Percentiles rank a stretch among this genome's conserved stretches.
Evolutionary conservation across 345 rosid species (phyloP).

Genomic region (Nasturtium officinale): DNA sequence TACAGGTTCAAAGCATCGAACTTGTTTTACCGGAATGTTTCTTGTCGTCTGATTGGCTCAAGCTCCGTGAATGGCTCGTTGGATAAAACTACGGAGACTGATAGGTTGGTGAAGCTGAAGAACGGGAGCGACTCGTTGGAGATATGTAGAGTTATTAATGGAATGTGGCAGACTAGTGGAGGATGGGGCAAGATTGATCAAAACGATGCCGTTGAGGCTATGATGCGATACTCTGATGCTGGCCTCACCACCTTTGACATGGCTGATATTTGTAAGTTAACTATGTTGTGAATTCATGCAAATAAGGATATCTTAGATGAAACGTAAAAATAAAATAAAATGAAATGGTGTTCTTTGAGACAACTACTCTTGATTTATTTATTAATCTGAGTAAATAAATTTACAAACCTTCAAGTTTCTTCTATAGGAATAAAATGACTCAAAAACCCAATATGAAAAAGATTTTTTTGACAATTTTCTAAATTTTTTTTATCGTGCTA

Average conservation of each 20-base stretch:
- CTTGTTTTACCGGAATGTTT: constrained; percentile 19
- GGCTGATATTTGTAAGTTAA: constrained; percentile 87
- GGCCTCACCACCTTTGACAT: constrained; percentile 95
- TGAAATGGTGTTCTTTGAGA: no score
- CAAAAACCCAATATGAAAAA: no score
- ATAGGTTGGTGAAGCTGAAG: constrained; percentile 56
- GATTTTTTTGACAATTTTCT: no score
- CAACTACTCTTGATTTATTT: no score
- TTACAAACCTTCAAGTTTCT: no score
- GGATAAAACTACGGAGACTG: constrained; percentile 39
- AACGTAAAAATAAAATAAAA: neutral
- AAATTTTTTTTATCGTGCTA: no score
- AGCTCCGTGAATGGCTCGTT: constrained; percentile 56
- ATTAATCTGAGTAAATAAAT: no score
- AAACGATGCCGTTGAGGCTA: constrained; percentile 75
- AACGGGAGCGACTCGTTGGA: constrained; percentile 76
- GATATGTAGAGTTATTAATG: constrained; percentile 79
- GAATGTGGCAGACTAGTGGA: constrained; percentile 95
- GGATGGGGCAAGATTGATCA: constrained; percentile 89
- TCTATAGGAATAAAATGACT: no score
- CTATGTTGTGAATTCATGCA: neutral
- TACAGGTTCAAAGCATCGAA: neutral
- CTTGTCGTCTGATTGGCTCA: constrained; percentile 30
- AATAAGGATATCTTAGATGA: neutral
- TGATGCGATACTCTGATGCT: constrained; percentile 76